A percentile compares a stretch with the other conserved stretches of the same genome.
Conservation (phyloP, 768 basidiomycete genomes). For the Podaxis sp. region DNA sequence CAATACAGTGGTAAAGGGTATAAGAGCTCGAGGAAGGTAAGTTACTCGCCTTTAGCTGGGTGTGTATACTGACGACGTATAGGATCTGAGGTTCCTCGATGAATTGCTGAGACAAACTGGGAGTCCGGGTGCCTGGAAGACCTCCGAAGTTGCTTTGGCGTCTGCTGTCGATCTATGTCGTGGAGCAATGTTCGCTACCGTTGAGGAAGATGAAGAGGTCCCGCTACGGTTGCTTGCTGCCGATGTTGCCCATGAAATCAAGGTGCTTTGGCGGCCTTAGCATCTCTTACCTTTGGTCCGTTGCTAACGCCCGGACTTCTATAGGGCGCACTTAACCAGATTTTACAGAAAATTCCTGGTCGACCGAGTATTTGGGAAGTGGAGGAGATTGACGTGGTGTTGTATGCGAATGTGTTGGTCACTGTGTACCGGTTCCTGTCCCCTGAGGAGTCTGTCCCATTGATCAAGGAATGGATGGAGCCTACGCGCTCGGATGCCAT, state of each 20-base stretch:
- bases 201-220: slow-evolving; percentile 46
- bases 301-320: not conserved
- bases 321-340: slow-evolving; percentile 19
- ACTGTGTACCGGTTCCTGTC: slow-evolving; percentile 69
- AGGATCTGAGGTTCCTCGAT: slow-evolving; percentile 60
- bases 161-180: slow-evolving; percentile 78
- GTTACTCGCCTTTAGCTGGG: not conserved
- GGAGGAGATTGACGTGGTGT: slow-evolving; percentile 72
- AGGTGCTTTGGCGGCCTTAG: slow-evolving; percentile 36
- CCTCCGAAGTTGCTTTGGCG: slow-evolving; percentile 62
- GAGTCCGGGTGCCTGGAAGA: slow-evolving; percentile 39
- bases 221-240: slow-evolving; percentile 61
- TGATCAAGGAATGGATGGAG: slow-evolving; percentile 65
- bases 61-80: not conserved
- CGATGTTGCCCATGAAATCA: slow-evolving; percentile 78
- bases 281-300: not conserved
- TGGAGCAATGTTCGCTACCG: slow-evolving; percentile 48
- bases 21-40: slow-evolving; percentile 36
- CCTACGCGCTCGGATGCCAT: slow-evolving; percentile 78
- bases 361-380: slow-evolving; percentile 49
- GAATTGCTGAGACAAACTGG: slow-evolving; percentile 56
- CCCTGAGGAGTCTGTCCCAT: slow-evolving; percentile 49
- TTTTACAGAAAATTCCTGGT: not conserved
- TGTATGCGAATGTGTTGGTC: slow-evolving; percentile 73
- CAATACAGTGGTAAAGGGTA: slow-evolving; percentile 14